These are phyloP conservation scores for slime mould (Dictyostelium discoideum) DNA, from an alignment of 78 protist genomes.

Conservation along the genomic window DNA sequence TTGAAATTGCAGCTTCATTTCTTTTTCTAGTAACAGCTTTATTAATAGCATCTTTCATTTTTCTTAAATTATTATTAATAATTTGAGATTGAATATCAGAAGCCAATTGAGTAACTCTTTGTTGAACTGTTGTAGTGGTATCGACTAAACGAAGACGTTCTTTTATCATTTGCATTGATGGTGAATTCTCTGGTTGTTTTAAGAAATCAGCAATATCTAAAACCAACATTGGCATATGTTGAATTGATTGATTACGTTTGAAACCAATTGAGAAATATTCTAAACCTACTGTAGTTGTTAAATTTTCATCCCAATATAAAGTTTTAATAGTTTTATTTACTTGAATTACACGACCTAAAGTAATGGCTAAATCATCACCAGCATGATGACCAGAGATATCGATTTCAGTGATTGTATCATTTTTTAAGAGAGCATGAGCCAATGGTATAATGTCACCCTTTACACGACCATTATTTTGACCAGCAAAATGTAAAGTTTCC, in stretches of 20 bases:
- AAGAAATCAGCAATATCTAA: constrained; percentile 60
- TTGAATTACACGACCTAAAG: constrained; percentile 68
- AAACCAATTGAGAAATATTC: constrained; percentile 76
- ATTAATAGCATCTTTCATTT: constrained; percentile 69
- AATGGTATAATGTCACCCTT: constrained; percentile 53
- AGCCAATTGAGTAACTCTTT: constrained; percentile 68
- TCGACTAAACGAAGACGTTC: constrained; percentile 45
- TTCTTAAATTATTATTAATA: constrained; percentile 65
- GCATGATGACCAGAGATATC: constrained; percentile 79
- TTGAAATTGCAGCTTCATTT: constrained; percentile 65
- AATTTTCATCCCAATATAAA: constrained; percentile 73
- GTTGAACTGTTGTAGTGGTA: constrained; percentile 46
- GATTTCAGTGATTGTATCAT: constrained; percentile 69
- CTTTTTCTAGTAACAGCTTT: constrained; percentile 47
- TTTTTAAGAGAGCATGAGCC: constrained; percentile 50
- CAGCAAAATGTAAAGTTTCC: constrained; percentile 55
- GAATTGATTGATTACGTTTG: constrained; percentile 46
- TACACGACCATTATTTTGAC: constrained; percentile 41
- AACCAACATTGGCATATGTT: constrained; percentile 66
- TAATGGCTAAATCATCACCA: constrained; percentile 72
- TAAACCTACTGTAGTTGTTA: constrained; percentile 65
- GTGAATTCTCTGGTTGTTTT: constrained; percentile 73
- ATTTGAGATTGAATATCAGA: constrained; percentile 77
- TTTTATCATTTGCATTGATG: constrained; percentile 70
- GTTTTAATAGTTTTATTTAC: constrained; percentile 63